phyloP scores from a whole-genome alignment of 257 asterid species.

The Buddleja alternifolia region DNA sequence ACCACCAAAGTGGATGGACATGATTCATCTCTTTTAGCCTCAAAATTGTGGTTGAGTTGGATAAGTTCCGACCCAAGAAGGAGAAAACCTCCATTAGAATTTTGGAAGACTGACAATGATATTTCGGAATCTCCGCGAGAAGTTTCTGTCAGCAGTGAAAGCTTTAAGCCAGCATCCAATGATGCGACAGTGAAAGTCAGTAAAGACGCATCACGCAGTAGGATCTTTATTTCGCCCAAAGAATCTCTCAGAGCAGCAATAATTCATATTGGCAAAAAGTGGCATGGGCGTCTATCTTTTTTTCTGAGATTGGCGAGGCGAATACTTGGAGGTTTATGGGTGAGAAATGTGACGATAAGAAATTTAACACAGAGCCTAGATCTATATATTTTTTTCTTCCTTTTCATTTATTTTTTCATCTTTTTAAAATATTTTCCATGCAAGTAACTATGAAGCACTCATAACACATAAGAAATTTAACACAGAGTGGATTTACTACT shows the following conservation, averaged over 20 bases:
- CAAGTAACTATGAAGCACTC: too few species aligned
- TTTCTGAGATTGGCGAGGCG: conserved; percentile 70
- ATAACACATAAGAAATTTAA: too few species aligned
- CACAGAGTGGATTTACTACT: too few species aligned
- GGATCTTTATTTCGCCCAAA: conserved; percentile 67
- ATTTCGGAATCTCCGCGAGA: conserved; percentile 62
- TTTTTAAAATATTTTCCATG: too few species aligned
- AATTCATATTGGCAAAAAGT: conserved; percentile 67
- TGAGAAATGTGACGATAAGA: conserved; percentile 40
- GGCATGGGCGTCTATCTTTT: conserved; percentile 86
- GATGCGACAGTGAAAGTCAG: conserved; percentile 47
- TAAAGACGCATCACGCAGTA: conserved; percentile 61
- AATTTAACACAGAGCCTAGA: neutral
- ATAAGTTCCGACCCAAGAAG: conserved; percentile 52
- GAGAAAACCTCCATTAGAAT: conserved; percentile 47
- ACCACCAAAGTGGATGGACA: conserved; percentile 46
- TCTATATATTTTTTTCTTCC: conserved; percentile 3
- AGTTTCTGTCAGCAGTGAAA: conserved; percentile 43
- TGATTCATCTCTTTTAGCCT: conserved; percentile 42
- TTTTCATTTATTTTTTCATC: conserved; percentile 1
- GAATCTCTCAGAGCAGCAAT: conserved; percentile 87
- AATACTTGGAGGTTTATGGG: conserved; percentile 92
- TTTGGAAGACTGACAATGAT: conserved; percentile 53
- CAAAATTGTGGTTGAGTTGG: conserved; percentile 74
- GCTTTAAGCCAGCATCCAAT: conserved; percentile 43